Evolutionary conservation across 805 yeast genomes (phyloP).

Genomic region (Ogataea salicorniae): DNA sequence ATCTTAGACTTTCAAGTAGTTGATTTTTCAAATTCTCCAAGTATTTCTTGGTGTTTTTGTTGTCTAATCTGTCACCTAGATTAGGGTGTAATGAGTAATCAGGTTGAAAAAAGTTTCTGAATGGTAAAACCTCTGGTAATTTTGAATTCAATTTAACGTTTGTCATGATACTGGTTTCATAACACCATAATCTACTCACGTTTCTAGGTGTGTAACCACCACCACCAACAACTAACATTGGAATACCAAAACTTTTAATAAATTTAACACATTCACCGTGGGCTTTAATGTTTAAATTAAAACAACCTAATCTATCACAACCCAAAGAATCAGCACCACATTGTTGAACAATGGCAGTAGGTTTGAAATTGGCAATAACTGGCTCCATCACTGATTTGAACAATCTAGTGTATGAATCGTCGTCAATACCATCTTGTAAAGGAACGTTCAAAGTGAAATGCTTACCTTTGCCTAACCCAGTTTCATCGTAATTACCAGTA

Average conservation of each 20-base stretch:
- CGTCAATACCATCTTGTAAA: conserved; percentile 91
- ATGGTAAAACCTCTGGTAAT: conserved; percentile 70
- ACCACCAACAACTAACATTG: conserved; percentile 90
- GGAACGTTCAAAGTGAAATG: conserved; percentile 90
- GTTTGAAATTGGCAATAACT: conserved; percentile 86
- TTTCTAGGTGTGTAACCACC: conserved; percentile 98
- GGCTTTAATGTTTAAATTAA: conserved; percentile 85
- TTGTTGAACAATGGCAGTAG: conserved; percentile 90
- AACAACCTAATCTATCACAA: conserved; percentile 90
- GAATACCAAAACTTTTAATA: conserved; percentile 83
- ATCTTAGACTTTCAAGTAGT: conserved; percentile 75
- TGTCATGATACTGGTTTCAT: conserved; percentile 86
- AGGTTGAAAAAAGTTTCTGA: conserved; percentile 81
- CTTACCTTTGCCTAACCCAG: conserved; percentile 84
- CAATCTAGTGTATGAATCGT: conserved; percentile 69
- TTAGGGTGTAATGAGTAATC: conserved; percentile 86
- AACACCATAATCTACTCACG: conserved; percentile 93
- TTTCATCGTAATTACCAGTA: conserved; percentile 87
- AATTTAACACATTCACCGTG: conserved; percentile 94
- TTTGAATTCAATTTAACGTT: conserved; percentile 71
- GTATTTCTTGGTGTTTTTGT: conserved; percentile 77
- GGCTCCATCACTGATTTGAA: conserved; percentile 87
- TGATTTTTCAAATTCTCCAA: conserved; percentile 73
- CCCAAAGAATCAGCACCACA: conserved; percentile 97
- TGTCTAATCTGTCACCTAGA: conserved; percentile 74